Percentiles rank a stretch among this genome's conserved stretches.
Evolutionary conservation across 306 rosid genomes (phyloP).

Genomic region (Ammopiptanthus mongolicus): DNA sequence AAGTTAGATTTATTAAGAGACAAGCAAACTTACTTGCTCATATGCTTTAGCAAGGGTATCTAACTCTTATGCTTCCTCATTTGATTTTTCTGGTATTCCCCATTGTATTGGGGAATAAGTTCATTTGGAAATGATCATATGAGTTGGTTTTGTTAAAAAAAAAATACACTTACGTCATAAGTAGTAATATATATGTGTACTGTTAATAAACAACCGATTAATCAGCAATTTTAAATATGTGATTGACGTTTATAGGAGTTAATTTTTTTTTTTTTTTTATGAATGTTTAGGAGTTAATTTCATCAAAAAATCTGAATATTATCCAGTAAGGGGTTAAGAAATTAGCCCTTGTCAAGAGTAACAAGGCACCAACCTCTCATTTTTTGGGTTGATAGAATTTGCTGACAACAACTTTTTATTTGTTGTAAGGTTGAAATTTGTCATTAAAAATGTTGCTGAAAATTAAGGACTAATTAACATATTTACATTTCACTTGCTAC

Average conservation of each 20-base stretch:
- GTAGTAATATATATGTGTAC: background rate
- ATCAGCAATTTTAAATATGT: no score
- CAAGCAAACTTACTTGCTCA: no score
- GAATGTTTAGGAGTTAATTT: background rate
- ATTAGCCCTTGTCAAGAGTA: background rate
- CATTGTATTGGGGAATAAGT: no score
- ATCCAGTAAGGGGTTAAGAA: background rate
- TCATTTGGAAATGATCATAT: no score
- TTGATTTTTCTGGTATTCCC: no score
- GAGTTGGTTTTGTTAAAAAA: no score
- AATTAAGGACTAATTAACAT: background rate
- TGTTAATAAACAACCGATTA: no score
- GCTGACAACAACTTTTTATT: background rate
- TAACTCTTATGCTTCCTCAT: no score
- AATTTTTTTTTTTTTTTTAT: no score
- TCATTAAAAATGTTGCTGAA: background rate
- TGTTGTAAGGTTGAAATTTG: slow-evolving; percentile 7
- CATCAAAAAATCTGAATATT: background rate
- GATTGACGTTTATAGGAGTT: no score
- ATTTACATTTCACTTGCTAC: background rate
- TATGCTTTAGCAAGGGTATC: no score
- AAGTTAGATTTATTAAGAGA: no score
- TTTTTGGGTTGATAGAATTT: background rate
- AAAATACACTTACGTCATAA: background rate
- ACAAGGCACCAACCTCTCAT: background rate